A percentile compares a stretch with the other conserved stretches of the same genome.
Evolutionary conservation across 1,284 basidiomycete genomes (phyloP).

Genomic region (Ganoderma resinaceum): DNA sequence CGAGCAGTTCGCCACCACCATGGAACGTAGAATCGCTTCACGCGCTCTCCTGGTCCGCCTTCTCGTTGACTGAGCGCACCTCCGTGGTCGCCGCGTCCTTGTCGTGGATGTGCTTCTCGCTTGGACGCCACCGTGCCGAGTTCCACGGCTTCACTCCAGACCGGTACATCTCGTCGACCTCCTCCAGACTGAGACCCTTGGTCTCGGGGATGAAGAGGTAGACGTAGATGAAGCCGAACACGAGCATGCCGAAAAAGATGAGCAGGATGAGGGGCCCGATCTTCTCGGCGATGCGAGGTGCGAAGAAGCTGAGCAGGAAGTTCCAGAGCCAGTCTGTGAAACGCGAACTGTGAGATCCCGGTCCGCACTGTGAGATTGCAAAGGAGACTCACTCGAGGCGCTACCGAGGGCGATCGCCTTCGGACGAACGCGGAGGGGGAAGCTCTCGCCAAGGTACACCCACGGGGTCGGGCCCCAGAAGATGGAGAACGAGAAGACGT

Average conservation of each 20-base stretch:
- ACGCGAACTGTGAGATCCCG: constrained; percentile 12
- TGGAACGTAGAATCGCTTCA: background rate
- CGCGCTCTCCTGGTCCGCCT: constrained; percentile 32
- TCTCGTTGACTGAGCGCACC: constrained; percentile 36
- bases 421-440: constrained; percentile 78
- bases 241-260: constrained; percentile 79
- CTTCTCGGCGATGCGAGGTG: constrained; percentile 66
- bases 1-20: background rate
- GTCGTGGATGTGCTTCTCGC: constrained; percentile 40
- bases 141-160: constrained; percentile 71
- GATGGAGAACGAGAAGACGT: constrained; percentile 74
- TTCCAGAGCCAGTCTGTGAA: constrained; percentile 71
- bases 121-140: constrained; percentile 65
- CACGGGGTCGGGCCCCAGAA: constrained; percentile 76
- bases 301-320: constrained; percentile 77
- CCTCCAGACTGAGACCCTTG: constrained; percentile 76
- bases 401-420: constrained; percentile 79
- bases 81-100: constrained; percentile 25
- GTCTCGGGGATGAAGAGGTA: constrained; percentile 81
- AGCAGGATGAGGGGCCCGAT: constrained; percentile 82
- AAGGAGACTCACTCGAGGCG: constrained; percentile 51
- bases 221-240: constrained; percentile 73
- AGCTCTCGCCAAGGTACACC: constrained; percentile 68
- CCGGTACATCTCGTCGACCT: constrained; percentile 80
- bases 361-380: background rate